Percentiles rank a stretch among this genome's conserved stretches.
Evolutionary conservation across 2,329 filamentous ascomycete species (phyloP).

Genomic region (Chaetomium strumarium): DNA sequence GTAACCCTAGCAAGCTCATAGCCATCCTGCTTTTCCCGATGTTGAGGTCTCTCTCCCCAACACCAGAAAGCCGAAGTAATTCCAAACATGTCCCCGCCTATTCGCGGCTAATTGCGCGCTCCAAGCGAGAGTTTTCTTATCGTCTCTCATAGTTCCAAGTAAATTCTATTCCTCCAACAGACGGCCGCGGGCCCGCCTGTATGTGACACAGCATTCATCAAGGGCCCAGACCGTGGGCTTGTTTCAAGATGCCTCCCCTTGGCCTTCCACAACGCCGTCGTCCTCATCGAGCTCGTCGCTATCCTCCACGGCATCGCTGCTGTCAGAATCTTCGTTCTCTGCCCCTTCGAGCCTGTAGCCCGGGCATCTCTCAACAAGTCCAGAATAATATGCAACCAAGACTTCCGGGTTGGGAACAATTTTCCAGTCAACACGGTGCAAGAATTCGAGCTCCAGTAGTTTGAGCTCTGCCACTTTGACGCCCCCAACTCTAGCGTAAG

Average conservation of each 20-base stretch:
- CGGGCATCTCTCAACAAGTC: conserved; percentile 64
- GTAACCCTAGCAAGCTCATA: neutral
- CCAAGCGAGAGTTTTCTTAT: neutral
- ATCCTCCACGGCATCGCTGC: conserved; percentile 29
- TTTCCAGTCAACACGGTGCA: conserved; percentile 89
- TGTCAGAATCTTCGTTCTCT: conserved; percentile 30
- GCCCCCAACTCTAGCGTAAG: conserved; percentile 89
- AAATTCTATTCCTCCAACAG: too few species aligned
- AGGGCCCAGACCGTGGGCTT: neutral
- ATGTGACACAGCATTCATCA: neutral
- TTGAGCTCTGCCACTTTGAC: conserved; percentile 87
- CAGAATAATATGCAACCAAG: conserved; percentile 86
- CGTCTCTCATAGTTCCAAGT: too few species aligned
- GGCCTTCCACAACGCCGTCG: neutral
- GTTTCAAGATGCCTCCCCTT: neutral
- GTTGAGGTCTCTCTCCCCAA: neutral
- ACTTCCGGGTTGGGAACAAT: conserved; percentile 95
- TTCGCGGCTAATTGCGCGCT: neutral
- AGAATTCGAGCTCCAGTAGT: conserved; percentile 84
- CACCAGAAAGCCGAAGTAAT: neutral
- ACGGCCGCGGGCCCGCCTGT: neutral
- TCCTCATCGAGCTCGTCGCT: conserved; percentile 30
- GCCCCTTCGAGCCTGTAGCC: conserved; percentile 48
- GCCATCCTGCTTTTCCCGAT: neutral
- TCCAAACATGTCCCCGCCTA: conserved; percentile 3